Base-by-base conservation (phyloP, 139 green algal genomes). In the Chlorella sp. region DNA sequence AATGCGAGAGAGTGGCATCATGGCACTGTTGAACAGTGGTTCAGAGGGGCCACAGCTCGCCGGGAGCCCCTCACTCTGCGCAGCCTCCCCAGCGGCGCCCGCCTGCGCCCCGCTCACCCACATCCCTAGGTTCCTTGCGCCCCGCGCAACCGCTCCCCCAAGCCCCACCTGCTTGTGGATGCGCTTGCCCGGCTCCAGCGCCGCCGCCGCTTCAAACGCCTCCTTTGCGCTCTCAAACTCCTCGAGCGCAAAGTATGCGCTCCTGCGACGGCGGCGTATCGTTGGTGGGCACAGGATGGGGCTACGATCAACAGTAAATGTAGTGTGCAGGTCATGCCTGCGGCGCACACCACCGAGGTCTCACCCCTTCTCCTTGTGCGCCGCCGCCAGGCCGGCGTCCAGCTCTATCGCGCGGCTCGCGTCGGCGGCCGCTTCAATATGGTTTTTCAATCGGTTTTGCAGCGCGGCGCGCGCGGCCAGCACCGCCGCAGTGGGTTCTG, bases 141-240 rank as follows among this genome's bases (percentile, higher is more conserved):
- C 61, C 15, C 14, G 61, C 12, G 14, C 17, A 46, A 86, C 14
- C 96, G 72, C 78, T 95, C 92, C n/a, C 84, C 90, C 25, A 89
- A 73, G 73, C 89, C n/a, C n/a, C n/a, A n/a, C n/a, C n/a, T n/a
- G 93, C 73, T 95, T 95, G 40, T 86, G 71, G 14, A 93, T 89
- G 87, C 88, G 95, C 2, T 84, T 89, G 55, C 69, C 73, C 6
- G 86, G 82, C n/a, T 90, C 87, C 25, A 96, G 75, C 17, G 73
- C 65, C 29, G 67, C 29, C 2, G 78, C 89, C 17, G 73, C 73
- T 40, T 92, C 71, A 65, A 98, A 97, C 0, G 83, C 83, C n/a
- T 84, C 82, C 79, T 91, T 85, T 4, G 94, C 94, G 12, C 80
- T 85, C 77, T 98, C 90, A 76, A 91, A 98, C 87, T 98, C 94